These are phyloP conservation scores for Mortierella sp. DNA, from an alignment of 371 early-diverging fungal species.

Conservation along the genomic window DNA sequence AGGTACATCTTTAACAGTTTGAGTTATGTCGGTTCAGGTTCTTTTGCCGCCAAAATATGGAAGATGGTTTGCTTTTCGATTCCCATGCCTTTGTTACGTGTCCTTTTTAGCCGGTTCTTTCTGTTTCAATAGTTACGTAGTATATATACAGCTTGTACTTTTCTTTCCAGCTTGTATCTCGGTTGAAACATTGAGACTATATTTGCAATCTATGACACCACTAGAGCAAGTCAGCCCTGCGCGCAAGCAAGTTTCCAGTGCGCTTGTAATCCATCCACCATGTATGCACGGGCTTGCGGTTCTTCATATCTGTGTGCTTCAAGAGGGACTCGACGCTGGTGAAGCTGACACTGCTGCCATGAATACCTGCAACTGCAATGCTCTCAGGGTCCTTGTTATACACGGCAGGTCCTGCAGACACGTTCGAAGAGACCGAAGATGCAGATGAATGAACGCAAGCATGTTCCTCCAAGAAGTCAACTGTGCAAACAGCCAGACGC, in stretches of 20 bases:
- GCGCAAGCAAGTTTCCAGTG: constrained; percentile 37
- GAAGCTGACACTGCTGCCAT: constrained; percentile 79
- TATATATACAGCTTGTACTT: too few relatives aligned
- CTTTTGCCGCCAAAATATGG: too few relatives aligned
- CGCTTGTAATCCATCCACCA: constrained; percentile 84
- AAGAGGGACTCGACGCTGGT: constrained; percentile 77
- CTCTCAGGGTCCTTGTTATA: constrained; percentile 71
- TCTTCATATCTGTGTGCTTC: constrained; percentile 80
- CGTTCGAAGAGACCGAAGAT: constrained; percentile 45
- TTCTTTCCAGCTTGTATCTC: too few relatives aligned
- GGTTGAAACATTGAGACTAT: not conserved
- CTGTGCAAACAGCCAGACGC: constrained; percentile 80
- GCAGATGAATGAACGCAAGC: constrained; percentile 47
- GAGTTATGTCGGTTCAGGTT: too few relatives aligned
- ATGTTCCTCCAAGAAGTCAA: constrained; percentile 69
- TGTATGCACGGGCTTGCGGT: constrained; percentile 74
- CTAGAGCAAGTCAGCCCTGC: constrained; percentile 32
- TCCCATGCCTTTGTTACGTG: too few relatives aligned
- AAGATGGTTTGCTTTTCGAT: too few relatives aligned
- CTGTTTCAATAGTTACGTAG: too few relatives aligned
- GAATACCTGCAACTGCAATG: constrained; percentile 86
- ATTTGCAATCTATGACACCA: too few relatives aligned
- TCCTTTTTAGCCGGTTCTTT: too few relatives aligned
- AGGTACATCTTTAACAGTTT: too few relatives aligned
- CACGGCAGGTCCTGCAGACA: constrained; percentile 63